These are phyloP conservation scores for Phycomyces nitens DNA, from an alignment of 192 early-diverging fungal genomes.

Conservation along the genomic window DNA sequence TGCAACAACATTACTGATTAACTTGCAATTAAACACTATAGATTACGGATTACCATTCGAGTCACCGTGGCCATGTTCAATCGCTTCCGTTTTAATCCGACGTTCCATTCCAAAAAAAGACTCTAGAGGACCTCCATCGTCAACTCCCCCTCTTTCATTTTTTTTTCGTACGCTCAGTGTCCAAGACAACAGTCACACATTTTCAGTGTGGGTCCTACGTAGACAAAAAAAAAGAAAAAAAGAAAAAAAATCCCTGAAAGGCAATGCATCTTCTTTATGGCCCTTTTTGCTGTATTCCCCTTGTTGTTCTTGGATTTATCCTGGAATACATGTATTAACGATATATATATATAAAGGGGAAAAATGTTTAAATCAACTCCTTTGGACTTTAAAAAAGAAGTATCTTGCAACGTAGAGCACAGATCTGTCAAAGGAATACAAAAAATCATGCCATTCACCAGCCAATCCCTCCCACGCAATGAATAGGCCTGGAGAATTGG, in stretches of 20 bases:
- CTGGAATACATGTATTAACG: no score
- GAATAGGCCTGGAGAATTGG: no score
- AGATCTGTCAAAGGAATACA: no score
- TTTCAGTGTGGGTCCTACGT: background rate
- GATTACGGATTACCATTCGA: background rate
- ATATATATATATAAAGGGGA: no score
- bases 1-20: background rate
- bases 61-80: background rate
- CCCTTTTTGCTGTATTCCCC: background rate
- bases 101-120: conserved; percentile 5
- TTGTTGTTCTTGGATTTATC: background rate
- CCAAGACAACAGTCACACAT: background rate
- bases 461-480: no score
- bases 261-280: no score
- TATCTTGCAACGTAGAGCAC: no score
- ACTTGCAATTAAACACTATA: no score
- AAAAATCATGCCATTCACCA: no score
- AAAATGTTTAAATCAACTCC: no score
- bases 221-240: background rate
- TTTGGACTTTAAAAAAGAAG: no score
- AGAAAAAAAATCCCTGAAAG: no score
- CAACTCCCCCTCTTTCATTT: background rate
- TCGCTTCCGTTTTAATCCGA: background rate
- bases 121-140: background rate
- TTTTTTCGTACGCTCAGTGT: background rate